Percentiles rank a stretch among this genome's conserved stretches.
Conservation (phyloP, 2,329 filamentous ascomycete genomes). For the Graphilbum fragrans region DNA sequence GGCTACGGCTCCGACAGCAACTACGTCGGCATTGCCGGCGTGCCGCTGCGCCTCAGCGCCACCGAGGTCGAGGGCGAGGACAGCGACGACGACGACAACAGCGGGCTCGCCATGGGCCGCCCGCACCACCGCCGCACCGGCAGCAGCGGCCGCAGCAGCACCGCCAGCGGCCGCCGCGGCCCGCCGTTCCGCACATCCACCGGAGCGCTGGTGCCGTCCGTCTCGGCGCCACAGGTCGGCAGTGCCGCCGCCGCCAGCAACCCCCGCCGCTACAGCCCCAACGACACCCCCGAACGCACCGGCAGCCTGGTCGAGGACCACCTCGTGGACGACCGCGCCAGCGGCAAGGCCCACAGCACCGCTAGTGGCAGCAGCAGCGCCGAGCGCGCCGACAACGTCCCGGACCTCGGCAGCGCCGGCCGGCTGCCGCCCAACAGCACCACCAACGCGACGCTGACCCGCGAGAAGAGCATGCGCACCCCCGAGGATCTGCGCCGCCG, state of each 20-base stretch:
- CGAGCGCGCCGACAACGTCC: constrained; percentile 48
- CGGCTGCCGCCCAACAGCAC: constrained; percentile 47
- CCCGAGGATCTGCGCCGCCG: constrained; percentile 61
- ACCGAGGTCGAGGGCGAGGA: constrained; percentile 87
- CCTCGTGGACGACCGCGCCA: constrained; percentile 28
- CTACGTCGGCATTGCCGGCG: constrained; percentile 62
- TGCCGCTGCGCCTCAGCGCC: constrained; percentile 86
- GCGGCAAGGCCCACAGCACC: constrained; percentile 36
- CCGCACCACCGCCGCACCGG: constrained; percentile 58
- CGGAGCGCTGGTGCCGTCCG: constrained; percentile 23
- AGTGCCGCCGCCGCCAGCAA: constrained; percentile 13
- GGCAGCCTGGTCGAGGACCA: constrained; percentile 32
- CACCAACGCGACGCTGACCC: constrained; percentile 42
- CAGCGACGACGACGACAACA: constrained; percentile 58
- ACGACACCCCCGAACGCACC: constrained; percentile 41
- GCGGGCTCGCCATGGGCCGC: constrained; percentile 21
- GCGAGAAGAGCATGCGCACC: constrained; percentile 54
- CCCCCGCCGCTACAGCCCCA: constrained; percentile 36
- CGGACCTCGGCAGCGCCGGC: constrained; percentile 35
- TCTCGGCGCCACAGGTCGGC: constrained; percentile 10
- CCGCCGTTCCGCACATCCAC: constrained; percentile 36
- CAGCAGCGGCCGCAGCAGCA: constrained; percentile 65
- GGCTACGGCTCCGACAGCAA: constrained; percentile 69
- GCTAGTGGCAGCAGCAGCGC: constrained; percentile 45
- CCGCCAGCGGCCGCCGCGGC: constrained; percentile 36